Evolutionary conservation across 441 rosid genomes (phyloP).

Genomic region (Bocquillonia castaneifolia): DNA sequence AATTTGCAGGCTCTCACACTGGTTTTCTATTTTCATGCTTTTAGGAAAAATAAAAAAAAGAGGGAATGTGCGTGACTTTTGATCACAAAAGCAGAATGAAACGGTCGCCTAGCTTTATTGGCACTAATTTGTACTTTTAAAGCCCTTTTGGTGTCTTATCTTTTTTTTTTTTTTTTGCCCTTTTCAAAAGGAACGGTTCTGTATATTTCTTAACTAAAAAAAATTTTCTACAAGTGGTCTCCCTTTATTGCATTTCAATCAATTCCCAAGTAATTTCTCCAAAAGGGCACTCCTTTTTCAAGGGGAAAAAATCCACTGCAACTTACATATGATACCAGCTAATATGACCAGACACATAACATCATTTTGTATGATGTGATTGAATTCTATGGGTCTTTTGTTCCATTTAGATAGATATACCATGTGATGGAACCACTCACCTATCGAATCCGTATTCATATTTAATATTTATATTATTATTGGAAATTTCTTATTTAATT

Average conservation of each 20-base stretch:
- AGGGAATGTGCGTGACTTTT: neutral
- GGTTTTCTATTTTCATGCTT: neutral
- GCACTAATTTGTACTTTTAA: neutral
- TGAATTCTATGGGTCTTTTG: too few species aligned
- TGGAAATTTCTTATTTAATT: too few species aligned
- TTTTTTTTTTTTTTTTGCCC: neutral
- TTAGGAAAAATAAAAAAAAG: neutral
- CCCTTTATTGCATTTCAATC: neutral
- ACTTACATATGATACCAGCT: neutral
- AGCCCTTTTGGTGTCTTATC: neutral
- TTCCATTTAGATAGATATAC: too few species aligned
- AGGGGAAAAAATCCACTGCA: neutral
- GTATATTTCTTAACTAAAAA: neutral
- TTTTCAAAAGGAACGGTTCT: slow-evolving; percentile 6
- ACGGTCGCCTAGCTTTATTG: neutral
- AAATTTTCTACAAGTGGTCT: neutral
- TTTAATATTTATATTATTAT: too few species aligned
- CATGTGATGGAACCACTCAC: too few species aligned
- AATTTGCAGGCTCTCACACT: slow-evolving; percentile 1
- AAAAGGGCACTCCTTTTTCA: neutral
- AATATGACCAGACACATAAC: too few species aligned
- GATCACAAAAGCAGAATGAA: neutral
- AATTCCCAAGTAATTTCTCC: neutral
- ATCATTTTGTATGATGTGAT: too few species aligned
- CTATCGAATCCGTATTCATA: too few species aligned